Conservation (phyloP, 148 eudicot species). For the Nepenthes gracilis region DNA sequence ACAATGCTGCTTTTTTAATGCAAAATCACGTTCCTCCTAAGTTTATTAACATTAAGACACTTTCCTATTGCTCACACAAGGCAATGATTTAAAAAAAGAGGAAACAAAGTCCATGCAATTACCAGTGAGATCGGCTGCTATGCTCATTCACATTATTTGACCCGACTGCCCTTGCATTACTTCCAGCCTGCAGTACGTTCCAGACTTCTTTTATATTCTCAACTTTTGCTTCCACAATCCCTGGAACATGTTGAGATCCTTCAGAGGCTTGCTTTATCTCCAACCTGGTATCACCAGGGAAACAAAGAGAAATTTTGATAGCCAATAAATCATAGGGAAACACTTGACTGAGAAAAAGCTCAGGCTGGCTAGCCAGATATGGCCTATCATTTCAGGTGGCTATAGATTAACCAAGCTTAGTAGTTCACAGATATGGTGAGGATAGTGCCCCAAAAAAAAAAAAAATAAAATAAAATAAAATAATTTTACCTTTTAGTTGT, state of each 20-base stretch:
- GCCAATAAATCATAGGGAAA: not conserved
- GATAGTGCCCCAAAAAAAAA: not conserved
- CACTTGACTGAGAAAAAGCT: not conserved
- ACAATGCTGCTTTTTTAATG: no score
- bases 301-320: not conserved
- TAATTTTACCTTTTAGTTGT: slow-evolving; percentile 53
- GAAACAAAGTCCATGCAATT: not conserved
- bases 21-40: no score
- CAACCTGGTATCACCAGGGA: slow-evolving; percentile 29
- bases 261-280: slow-evolving; percentile 89
- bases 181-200: slow-evolving; percentile 77
- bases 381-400: no score
- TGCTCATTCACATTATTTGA: slow-evolving; percentile 92
- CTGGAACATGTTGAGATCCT: slow-evolving; percentile 80
- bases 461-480: not conserved
- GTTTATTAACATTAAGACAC: no score
- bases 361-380: no score
- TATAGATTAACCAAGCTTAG: no score
- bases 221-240: slow-evolving; percentile 81
- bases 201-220: slow-evolving; percentile 63
- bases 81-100: no score
- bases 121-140: slow-evolving; percentile 98
- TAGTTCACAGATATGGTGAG: not conserved
- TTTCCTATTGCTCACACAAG: no score
- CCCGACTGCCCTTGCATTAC: slow-evolving; percentile 85